Conservation (phyloP, 2,329 filamentous ascomycete genomes). For the Dichotomopilus funicola region DNA sequence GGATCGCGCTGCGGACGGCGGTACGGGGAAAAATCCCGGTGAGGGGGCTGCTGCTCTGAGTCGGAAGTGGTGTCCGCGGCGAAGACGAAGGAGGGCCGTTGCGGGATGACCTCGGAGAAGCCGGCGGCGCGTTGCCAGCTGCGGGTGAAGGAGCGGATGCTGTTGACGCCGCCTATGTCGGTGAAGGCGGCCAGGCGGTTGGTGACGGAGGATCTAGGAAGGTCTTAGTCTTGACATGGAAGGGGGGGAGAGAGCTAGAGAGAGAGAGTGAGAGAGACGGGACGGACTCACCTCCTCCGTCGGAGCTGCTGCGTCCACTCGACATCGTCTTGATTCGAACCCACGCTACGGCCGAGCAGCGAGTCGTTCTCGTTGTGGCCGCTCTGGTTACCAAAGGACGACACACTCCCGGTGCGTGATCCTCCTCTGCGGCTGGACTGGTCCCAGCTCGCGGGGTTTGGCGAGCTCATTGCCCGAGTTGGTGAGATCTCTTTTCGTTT, state of each 20-base stretch:
- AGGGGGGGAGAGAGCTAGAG: background rate
- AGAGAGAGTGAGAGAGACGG: background rate
- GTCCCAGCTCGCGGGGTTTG: constrained; percentile 40
- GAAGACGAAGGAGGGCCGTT: constrained; percentile 66
- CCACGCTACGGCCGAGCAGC: constrained; percentile 34
- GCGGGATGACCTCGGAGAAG: constrained; percentile 81
- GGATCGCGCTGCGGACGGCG: constrained; percentile 27
- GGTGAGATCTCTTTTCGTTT: background rate
- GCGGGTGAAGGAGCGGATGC: constrained; percentile 84
- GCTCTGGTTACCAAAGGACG: constrained; percentile 35
- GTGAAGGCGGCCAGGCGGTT: constrained; percentile 51
- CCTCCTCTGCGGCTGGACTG: constrained; percentile 40
- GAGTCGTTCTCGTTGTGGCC: constrained; percentile 41
- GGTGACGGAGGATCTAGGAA: constrained; percentile 50
- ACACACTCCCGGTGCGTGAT: constrained; percentile 37
- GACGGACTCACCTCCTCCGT: constrained; percentile 33
- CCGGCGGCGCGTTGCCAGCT: constrained; percentile 87
- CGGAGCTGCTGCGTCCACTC: constrained; percentile 26
- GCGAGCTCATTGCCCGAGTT: constrained; percentile 19
- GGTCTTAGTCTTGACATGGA: too few relatives aligned
- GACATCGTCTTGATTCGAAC: constrained; percentile 31
- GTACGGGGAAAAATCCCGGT: constrained; percentile 22
- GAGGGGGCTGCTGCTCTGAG: background rate
- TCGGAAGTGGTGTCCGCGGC: constrained; percentile 45
- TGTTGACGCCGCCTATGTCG: constrained; percentile 85